These are phyloP conservation scores for Colletotrichum lini DNA, from an alignment of 2,329 filamentous ascomycete genomes.

Conservation along the genomic window DNA sequence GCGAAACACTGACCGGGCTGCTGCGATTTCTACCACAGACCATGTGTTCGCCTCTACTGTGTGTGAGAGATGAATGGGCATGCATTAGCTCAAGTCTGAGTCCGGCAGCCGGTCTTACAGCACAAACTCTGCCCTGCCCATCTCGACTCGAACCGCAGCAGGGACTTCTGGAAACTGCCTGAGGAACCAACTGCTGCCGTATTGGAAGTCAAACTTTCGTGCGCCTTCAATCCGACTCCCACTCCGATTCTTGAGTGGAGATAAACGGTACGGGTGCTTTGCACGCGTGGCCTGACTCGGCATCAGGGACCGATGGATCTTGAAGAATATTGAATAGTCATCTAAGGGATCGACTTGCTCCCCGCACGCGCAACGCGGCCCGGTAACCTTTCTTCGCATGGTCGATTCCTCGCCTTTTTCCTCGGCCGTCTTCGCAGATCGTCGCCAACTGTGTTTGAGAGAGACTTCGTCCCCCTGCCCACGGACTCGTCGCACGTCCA, in stretches of 20 bases:
- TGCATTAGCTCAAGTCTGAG: conserved; percentile 26
- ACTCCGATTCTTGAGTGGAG: not conserved
- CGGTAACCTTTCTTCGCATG: conserved; percentile 12
- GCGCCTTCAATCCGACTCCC: not conserved
- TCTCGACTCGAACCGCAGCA: conserved; percentile 6
- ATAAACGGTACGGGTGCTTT: conserved; percentile 3
- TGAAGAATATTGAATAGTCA: no score
- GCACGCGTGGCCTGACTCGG: not conserved
- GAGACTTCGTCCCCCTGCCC: not conserved
- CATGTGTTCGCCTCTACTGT: conserved; percentile 38
- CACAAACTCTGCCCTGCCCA: conserved; percentile 22
- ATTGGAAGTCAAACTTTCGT: not conserved
- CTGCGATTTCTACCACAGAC: conserved; percentile 30
- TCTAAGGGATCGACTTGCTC: not conserved
- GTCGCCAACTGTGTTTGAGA: not conserved
- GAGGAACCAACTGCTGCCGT: conserved; percentile 3
- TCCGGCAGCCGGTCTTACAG: conserved; percentile 39
- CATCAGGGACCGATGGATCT: not conserved
- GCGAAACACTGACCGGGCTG: conserved; percentile 28
- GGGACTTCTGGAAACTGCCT: not conserved
- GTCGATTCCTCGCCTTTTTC: not conserved
- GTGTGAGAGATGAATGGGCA: not conserved
- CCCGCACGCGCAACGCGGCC: conserved; percentile 18
- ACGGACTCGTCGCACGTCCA: conserved; percentile 13
- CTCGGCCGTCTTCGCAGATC: conserved; percentile 12